These are phyloP conservation scores for Cyclotella baltica DNA, from an alignment of 108 stramenopile genomes.

Conservation along the genomic window DNA sequence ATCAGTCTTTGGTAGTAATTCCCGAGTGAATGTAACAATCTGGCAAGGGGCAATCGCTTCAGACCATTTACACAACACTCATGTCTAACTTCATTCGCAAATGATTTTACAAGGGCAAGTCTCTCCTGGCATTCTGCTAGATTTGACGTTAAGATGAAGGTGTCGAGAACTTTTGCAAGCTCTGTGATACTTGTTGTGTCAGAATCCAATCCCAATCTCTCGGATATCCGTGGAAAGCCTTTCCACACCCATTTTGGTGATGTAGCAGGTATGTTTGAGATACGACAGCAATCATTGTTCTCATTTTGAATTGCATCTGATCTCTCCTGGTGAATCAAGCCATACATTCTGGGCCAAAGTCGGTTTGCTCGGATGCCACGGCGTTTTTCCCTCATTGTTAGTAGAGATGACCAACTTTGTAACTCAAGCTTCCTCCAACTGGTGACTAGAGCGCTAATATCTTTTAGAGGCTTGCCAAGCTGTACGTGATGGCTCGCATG, in stretches of 20 bases:
- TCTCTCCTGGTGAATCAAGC: constrained; percentile 39
- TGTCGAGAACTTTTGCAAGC: constrained; percentile 75
- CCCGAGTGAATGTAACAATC: constrained; percentile 69
- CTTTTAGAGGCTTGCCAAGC: constrained; percentile 71
- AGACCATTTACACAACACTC: constrained; percentile 29
- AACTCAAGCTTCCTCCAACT: constrained; percentile 94
- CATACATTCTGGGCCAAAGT: constrained; percentile 73
- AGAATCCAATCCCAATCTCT: constrained; percentile 16
- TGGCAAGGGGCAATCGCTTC: constrained; percentile 40
- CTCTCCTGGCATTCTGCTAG: constrained; percentile 73
- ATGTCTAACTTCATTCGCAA: constrained; percentile 55
- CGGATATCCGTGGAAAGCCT: constrained; percentile 47
- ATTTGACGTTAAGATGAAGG: constrained; percentile 82
- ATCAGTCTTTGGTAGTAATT: constrained; percentile 82
- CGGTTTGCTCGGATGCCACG: constrained; percentile 54
- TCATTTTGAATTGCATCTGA: background rate
- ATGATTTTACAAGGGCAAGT: constrained; percentile 66
- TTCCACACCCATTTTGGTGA: constrained; percentile 82
- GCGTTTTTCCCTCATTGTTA: constrained; percentile 62
- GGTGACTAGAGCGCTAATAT: constrained; percentile 83
- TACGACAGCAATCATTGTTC: too few species aligned
- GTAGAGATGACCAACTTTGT: constrained; percentile 85
- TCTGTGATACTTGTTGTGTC: constrained; percentile 56
- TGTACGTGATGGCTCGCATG: constrained; percentile 88
- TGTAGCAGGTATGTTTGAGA: background rate